A percentile compares a stretch with the other conserved stretches of the same genome.
phyloP scores from a whole-genome alignment of 768 basidiomycete species.

The Jaapia argillacea region DNA sequence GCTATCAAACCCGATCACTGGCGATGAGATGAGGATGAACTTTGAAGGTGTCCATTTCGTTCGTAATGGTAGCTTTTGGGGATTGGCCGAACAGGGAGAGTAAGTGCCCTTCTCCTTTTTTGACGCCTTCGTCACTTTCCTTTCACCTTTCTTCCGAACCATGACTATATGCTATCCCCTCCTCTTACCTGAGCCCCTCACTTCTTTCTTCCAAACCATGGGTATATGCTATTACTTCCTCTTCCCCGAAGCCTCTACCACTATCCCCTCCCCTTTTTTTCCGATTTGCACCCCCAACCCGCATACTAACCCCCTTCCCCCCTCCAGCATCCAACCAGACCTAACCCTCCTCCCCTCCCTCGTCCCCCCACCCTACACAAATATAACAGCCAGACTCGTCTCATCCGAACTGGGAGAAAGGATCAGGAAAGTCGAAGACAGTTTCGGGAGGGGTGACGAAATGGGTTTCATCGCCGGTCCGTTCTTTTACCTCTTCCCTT shows the following conservation, averaged over 20 bases:
- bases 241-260: no score
- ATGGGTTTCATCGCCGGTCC: background rate
- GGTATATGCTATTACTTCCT: no score
- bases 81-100: conserved; percentile 57
- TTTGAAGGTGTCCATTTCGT: conserved; percentile 74
- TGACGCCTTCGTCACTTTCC: conserved; percentile 2
- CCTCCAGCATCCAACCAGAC: conserved; percentile 32
- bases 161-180: no score
- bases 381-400: conserved; percentile 49
- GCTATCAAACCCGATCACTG: conserved; percentile 38
- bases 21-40: conserved; percentile 55
- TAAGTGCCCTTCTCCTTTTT: conserved; percentile 20
- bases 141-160: no score
- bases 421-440: conserved; percentile 46
- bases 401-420: conserved; percentile 50
- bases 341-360: conserved; percentile 57
- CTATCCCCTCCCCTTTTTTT: conserved; percentile 1
- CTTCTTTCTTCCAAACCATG: no score
- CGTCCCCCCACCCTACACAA: conserved; percentile 44
- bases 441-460: conserved; percentile 51
- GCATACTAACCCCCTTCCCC: background rate
- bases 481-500: background rate
- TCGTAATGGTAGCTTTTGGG: conserved; percentile 67
- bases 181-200: no score
- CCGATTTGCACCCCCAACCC: background rate